Percentiles rank a stretch among this genome's conserved stretches.
Evolutionary conservation across 148 eudicot genomes (phyloP).

Genomic region (Arbutus unedo): DNA sequence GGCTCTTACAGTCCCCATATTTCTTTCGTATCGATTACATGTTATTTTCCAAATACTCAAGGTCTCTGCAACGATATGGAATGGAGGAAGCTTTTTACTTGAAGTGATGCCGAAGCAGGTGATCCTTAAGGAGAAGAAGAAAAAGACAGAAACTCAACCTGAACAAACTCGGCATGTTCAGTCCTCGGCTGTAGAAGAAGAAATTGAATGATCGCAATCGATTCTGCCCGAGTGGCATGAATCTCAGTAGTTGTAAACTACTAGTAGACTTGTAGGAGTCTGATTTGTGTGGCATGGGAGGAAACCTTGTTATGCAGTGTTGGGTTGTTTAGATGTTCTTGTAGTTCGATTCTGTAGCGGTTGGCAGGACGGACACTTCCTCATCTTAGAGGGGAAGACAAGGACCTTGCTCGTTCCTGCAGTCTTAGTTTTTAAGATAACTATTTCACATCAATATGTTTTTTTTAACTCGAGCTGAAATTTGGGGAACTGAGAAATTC

Average conservation of each 20-base stretch:
- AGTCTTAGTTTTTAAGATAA: no score
- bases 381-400: no score
- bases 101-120: constrained; percentile 94
- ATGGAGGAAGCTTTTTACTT: constrained; percentile 84
- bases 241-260: not conserved
- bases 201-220: not conserved
- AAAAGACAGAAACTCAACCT: constrained; percentile 47
- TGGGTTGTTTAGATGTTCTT: not conserved
- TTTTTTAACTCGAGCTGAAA: not conserved
- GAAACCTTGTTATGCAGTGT: not conserved
- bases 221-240: not conserved
- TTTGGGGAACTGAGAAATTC: not conserved
- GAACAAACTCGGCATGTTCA: constrained; percentile 20
- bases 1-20: constrained; percentile 92
- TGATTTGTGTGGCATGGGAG: not conserved
- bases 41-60: constrained; percentile 76
- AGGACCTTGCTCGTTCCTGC: no score
- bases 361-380: no score
- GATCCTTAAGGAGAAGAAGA: constrained; percentile 73
- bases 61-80: constrained; percentile 85
- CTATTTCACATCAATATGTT: not conserved
- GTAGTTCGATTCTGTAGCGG: no score
- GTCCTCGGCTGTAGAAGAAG: constrained; percentile 11
- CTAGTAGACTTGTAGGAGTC: not conserved
- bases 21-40: constrained; percentile 68